Evolutionary conservation across 108 stramenopile genomes (phyloP).

Genomic region (Nannochloropsis salina): DNA sequence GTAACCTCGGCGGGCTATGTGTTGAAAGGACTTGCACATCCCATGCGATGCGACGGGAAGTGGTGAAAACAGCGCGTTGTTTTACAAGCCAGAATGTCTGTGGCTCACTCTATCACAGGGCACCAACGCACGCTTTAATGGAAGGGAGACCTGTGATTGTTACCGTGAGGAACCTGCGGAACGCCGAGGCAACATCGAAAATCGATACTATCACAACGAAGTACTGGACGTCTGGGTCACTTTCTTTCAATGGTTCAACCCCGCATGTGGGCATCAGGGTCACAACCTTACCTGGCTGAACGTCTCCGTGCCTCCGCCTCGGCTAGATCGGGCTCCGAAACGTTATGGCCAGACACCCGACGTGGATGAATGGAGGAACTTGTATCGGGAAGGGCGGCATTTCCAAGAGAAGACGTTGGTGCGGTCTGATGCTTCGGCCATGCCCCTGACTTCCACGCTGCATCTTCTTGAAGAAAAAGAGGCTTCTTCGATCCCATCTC

Average conservation of each 20-base stretch:
- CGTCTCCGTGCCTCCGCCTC: conserved; percentile 2
- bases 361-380: not conserved
- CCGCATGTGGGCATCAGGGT: not conserved
- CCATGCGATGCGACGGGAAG: too few relatives aligned
- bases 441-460: not conserved
- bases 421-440: not conserved
- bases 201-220: conserved; percentile 4
- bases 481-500: too few relatives aligned
- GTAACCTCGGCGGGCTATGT: not conserved
- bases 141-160: not conserved
- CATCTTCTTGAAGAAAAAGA: not conserved
- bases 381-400: not conserved
- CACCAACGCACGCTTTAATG: conserved; percentile 10
- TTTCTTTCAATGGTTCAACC: not conserved
- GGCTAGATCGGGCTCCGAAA: not conserved
- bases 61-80: too few relatives aligned
- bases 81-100: not conserved
- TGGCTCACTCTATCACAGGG: not conserved
- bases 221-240: not conserved
- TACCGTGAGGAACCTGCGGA: not conserved
- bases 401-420: not conserved
- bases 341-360: not conserved
- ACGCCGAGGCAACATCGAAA: not conserved
- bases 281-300: not conserved
- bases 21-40: too few relatives aligned